These are phyloP conservation scores for Kandelia obovata DNA, from an alignment of 345 rosid species.

Conservation along the genomic window DNA sequence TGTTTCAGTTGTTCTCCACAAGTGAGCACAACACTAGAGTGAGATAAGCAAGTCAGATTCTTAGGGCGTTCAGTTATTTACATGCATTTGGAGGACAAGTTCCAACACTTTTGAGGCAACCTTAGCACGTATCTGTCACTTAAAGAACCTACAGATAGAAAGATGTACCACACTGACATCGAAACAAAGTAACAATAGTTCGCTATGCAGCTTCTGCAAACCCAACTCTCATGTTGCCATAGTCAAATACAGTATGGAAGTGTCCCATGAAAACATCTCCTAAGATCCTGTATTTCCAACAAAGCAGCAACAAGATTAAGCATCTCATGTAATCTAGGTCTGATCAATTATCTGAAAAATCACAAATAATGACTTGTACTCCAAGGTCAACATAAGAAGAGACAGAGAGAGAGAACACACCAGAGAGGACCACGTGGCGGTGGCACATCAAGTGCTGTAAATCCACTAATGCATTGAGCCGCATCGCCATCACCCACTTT, in stretches of 20 bases:
- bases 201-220: conserved; percentile 70
- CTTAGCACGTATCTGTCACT: not conserved
- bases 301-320: not conserved
- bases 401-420: conserved; percentile 28
- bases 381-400: no score
- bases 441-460: conserved; percentile 70
- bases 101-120: no score
- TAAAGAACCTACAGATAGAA: not conserved
- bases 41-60: no score
- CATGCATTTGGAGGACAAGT: no score
- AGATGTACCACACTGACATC: not conserved
- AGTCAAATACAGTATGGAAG: conserved; percentile 76
- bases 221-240: conserved; percentile 74
- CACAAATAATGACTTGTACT: no score
- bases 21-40: no score
- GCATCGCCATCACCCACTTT: conserved; percentile 72
- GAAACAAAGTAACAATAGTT: not conserved
- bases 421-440: conserved; percentile 98
- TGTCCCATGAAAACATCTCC: not conserved
- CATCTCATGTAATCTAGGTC: not conserved
- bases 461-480: conserved; percentile 92
- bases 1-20: no score
- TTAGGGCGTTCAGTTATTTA: no score
- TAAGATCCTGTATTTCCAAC: conserved; percentile 1
- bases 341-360: no score